Evolutionary conservation across 2,329 filamentous ascomycete species (phyloP).

Genomic region (Didymella lethalis): DNA sequence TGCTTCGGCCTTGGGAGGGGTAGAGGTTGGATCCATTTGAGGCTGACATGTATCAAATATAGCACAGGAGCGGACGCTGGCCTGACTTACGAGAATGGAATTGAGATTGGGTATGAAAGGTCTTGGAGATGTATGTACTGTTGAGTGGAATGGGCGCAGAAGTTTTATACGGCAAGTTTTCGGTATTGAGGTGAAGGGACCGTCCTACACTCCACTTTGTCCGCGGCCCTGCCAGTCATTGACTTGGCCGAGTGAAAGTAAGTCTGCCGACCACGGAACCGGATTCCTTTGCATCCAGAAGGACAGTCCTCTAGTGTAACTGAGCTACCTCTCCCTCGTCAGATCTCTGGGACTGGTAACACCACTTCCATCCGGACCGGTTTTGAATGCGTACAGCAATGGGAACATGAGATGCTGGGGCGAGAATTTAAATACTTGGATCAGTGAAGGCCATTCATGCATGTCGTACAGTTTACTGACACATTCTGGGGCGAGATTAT

Average conservation of each 20-base stretch:
- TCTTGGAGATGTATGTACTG: neutral
- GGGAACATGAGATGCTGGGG: too few species aligned
- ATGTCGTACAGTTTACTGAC: neutral
- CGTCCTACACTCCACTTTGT: neutral
- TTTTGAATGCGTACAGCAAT: too few species aligned
- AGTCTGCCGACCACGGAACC: too few species aligned
- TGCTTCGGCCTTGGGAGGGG: neutral
- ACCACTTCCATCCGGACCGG: neutral
- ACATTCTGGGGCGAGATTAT: neutral
- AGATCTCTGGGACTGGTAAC: neutral
- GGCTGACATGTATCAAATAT: neutral
- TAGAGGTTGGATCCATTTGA: conserved; percentile 3
- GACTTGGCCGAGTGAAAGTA: neutral
- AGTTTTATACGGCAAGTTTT: neutral
- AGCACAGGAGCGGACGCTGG: neutral
- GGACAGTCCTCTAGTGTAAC: neutral
- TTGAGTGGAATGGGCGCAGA: neutral
- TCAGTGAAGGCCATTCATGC: too few species aligned
- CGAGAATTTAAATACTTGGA: too few species aligned
- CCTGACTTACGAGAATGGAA: neutral
- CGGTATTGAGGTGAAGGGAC: conserved; percentile 10
- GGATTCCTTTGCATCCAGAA: too few species aligned
- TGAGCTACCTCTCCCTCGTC: neutral
- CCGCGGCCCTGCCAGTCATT: neutral
- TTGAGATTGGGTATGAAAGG: neutral